Evolutionary conservation across 2,329 filamentous ascomycete species (phyloP).

Genomic region (Cordyceps javanica): DNA sequence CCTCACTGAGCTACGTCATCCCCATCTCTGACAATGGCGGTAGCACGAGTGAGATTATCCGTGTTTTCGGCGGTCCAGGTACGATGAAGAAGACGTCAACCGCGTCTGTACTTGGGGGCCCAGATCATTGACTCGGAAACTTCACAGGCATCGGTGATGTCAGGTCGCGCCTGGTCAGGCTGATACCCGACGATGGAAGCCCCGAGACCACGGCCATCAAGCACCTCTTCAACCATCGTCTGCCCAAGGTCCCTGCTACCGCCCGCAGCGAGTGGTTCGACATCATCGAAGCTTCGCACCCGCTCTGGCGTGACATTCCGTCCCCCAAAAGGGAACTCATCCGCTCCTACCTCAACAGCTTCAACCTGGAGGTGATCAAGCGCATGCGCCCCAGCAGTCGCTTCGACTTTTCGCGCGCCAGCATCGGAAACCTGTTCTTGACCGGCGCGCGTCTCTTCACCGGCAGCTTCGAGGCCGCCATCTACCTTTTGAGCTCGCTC

Average conservation of each 20-base stretch:
- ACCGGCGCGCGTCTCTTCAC: slow-evolving; percentile 86
- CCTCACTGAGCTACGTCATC: slow-evolving; percentile 76
- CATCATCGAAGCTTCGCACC: slow-evolving; percentile 76
- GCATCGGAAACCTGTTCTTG: slow-evolving; percentile 73
- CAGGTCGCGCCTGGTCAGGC: slow-evolving; percentile 66
- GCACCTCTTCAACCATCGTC: slow-evolving; percentile 78
- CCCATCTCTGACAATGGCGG: slow-evolving; percentile 96
- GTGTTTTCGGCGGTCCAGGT: slow-evolving; percentile 92
- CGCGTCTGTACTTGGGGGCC: not conserved
- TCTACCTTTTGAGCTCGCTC: slow-evolving; percentile 82
- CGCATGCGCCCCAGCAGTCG: slow-evolving; percentile 64
- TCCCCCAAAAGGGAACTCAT: slow-evolving; percentile 71
- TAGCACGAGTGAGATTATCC: slow-evolving; percentile 85
- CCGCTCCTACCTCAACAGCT: slow-evolving; percentile 67
- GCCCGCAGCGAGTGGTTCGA: slow-evolving; percentile 80
- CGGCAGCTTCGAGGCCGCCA: slow-evolving; percentile 85
- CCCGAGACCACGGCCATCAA: slow-evolving; percentile 70
- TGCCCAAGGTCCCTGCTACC: slow-evolving; percentile 50
- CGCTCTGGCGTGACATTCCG: slow-evolving; percentile 65
- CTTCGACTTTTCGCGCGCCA: slow-evolving; percentile 72
- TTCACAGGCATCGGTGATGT: slow-evolving; percentile 50
- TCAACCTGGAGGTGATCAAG: slow-evolving; percentile 75
- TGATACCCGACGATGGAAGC: slow-evolving; percentile 65
- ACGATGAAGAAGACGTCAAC: slow-evolving; percentile 17
- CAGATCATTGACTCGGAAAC: not conserved